Evolutionary conservation across 495 filamentous ascomycete species (phyloP), one percentile per base, ranked within the genome.

Genomic region (Penicillium simplicissimum): DNA sequence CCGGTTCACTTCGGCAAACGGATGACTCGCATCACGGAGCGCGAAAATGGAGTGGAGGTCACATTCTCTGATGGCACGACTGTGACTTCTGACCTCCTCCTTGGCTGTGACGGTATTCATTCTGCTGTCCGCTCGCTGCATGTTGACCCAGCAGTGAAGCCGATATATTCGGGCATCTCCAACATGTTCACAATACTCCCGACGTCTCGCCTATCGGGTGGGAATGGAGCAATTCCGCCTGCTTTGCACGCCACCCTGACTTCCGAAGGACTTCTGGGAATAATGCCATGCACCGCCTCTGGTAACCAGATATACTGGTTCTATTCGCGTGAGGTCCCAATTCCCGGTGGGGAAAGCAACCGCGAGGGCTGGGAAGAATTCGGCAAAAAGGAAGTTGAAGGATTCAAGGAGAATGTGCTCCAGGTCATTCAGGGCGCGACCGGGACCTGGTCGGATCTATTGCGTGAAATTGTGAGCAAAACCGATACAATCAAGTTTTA

Each of bases 21-120:
- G 52, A 55, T 55, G 25, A 34, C 15, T 8, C 17, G n/a, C 31
- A 38, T 55, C 10, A 36, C 33, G 13, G 52, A 55, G 15, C 6
- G 4, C 17, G 52, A 35, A 17, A 17, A 55, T 55, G 11, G 31
- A 28, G 52, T 55, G 15, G 35, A 34, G 34, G 52, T 55, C 31
- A 19, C 34, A 14, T 55, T 55, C 19, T 36, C 52, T 23, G 52
- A 55, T 55, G 33, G 52, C 31, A 55, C 52, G 17, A 37, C 25
- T 35, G 52, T 34, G 11, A 19, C 52, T 35, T 28, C 31, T 19
- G 33, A 19, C 35, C n/a, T 55, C 9, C 19, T 55, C 6, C 52
- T 55, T 28, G 52, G 52, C n/a, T 55, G 52, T 21, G 52, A 55
- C 35, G 52, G 52, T 21, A 55, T 55, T 17, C 52, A 55, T 36